Percentiles rank a stretch among this genome's conserved stretches.
These are phyloP conservation scores for Globisporangium paddicum DNA, from an alignment of 352 stramenopile genomes.

Conservation along the genomic window DNA sequence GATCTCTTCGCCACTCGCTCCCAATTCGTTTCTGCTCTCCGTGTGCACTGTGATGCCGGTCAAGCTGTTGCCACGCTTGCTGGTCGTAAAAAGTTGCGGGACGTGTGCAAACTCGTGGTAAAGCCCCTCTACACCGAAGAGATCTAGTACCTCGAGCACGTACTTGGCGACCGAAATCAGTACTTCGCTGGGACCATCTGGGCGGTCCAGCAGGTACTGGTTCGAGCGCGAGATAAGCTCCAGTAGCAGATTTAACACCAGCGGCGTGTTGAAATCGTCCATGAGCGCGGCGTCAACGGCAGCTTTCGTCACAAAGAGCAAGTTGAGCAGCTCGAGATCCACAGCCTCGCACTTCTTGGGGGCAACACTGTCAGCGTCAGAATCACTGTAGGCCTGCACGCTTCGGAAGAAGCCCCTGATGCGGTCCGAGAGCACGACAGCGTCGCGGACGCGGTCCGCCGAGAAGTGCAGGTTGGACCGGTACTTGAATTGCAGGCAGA, in stretches of 20 bases:
- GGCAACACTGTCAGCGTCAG: constrained; percentile 9
- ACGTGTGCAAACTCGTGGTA: constrained; percentile 50
- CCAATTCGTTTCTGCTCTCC: not conserved
- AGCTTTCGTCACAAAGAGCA: constrained; percentile 45
- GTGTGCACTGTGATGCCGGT: not conserved
- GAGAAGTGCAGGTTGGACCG: constrained; percentile 75
- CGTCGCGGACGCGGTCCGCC: constrained; percentile 67
- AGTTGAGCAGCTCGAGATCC: constrained; percentile 55
- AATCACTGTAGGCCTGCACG: constrained; percentile 31
- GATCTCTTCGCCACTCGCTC: constrained; percentile 23
- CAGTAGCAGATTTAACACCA: constrained; percentile 55
- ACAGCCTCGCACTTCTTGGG: constrained; percentile 47
- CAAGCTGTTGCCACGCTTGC: not conserved
- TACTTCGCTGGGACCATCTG: constrained; percentile 45
- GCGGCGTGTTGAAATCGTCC: constrained; percentile 89
- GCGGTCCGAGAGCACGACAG: constrained; percentile 41
- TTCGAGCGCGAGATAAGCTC: constrained; percentile 68
- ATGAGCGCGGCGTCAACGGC: constrained; percentile 57
- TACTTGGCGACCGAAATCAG: constrained; percentile 48
- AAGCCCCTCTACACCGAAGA: constrained; percentile 62
- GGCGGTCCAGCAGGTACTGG: constrained; percentile 45
- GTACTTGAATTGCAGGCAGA: constrained; percentile 90
- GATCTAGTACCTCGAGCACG: constrained; percentile 60
- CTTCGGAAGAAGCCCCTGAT: constrained; percentile 65
- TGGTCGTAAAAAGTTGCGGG: constrained; percentile 16